These are phyloP conservation scores for Podospora didyma DNA, from an alignment of 495 filamentous ascomycete species.

Conservation along the genomic window DNA sequence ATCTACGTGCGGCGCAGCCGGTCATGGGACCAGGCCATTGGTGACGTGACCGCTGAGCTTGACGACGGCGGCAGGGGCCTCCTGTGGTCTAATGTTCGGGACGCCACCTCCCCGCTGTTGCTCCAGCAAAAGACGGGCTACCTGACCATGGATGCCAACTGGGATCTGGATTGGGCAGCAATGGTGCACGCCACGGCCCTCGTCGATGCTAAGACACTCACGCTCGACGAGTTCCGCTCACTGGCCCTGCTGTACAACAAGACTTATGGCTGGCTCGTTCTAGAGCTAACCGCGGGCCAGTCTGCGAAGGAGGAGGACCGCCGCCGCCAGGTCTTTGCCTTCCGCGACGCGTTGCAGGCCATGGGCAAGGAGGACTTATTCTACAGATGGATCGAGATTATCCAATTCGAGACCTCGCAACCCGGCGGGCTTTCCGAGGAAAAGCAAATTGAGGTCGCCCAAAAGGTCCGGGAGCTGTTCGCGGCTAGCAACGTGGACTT, in stretches of 20 bases:
- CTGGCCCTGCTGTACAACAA: slow-evolving; percentile 63
- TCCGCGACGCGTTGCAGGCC: slow-evolving; percentile 64
- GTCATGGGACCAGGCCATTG: slow-evolving; percentile 50
- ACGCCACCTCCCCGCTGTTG: slow-evolving; percentile 58
- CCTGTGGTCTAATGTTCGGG: slow-evolving; percentile 32
- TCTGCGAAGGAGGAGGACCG: slow-evolving; percentile 49
- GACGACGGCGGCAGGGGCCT: slow-evolving; percentile 12
- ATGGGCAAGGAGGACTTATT: slow-evolving; percentile 81
- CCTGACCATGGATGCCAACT: slow-evolving; percentile 69
- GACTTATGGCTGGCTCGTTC: slow-evolving; percentile 61
- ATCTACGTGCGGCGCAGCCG: slow-evolving; percentile 69
- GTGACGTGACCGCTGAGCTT: slow-evolving; percentile 33
- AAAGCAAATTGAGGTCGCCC: slow-evolving; percentile 59
- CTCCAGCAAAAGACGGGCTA: slow-evolving; percentile 71
- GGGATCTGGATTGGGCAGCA: slow-evolving; percentile 73
- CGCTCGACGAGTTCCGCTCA: slow-evolving; percentile 56
- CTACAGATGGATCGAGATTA: slow-evolving; percentile 78
- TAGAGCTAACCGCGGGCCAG: slow-evolving; percentile 48
- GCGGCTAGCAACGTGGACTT: slow-evolving; percentile 68
- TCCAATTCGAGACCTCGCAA: slow-evolving; percentile 73
- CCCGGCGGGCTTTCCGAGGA: slow-evolving; percentile 70
- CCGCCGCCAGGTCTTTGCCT: slow-evolving; percentile 61
- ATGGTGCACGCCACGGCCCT: slow-evolving; percentile 67
- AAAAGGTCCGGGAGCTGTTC: slow-evolving; percentile 63
- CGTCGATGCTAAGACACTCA: slow-evolving; percentile 54